A percentile compares a stretch with the other conserved stretches of the same genome.
These are phyloP conservation scores for Grammothele lineata DNA, from an alignment of 768 basidiomycete genomes.

Conservation along the genomic window DNA sequence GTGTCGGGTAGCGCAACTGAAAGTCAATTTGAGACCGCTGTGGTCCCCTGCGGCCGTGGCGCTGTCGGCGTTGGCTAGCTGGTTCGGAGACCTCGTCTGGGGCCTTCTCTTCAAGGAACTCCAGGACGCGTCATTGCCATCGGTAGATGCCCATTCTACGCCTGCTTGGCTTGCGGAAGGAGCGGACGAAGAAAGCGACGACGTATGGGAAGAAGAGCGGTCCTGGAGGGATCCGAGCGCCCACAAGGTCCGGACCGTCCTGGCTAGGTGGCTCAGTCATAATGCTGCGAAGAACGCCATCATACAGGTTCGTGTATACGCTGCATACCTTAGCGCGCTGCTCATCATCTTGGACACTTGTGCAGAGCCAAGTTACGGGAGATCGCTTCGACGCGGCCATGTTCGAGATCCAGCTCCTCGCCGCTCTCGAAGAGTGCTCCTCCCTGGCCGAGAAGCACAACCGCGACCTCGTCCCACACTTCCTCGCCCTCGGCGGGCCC, in stretches of 20 bases:
- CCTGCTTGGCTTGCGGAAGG: slow-evolving; percentile 25
- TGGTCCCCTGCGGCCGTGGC: slow-evolving; percentile 81
- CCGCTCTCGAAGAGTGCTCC: slow-evolving; percentile 61
- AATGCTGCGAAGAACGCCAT: slow-evolving; percentile 29
- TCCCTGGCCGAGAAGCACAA: slow-evolving; percentile 83
- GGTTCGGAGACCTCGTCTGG: slow-evolving; percentile 77
- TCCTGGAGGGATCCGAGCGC: slow-evolving; percentile 75
- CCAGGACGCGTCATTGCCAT: slow-evolving; percentile 26
- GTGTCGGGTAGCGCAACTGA: slow-evolving; percentile 65
- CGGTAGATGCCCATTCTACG: slow-evolving; percentile 1
- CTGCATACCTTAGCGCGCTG: no score
- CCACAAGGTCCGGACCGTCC: slow-evolving; percentile 50
- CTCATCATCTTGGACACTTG: neutral
- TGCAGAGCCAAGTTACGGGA: slow-evolving; percentile 34
- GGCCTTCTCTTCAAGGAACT: slow-evolving; percentile 61
- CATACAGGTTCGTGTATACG: slow-evolving; percentile 25
- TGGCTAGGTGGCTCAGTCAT: slow-evolving; percentile 44
- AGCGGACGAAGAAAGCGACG: slow-evolving; percentile 21
- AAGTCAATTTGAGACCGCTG: slow-evolving; percentile 87
- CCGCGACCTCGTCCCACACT: slow-evolving; percentile 81
- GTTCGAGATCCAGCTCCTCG: slow-evolving; percentile 81
- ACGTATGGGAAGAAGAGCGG: slow-evolving; percentile 61
- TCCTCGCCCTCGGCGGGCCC: slow-evolving; percentile 50
- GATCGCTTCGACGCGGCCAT: slow-evolving; percentile 69
- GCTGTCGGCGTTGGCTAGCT: slow-evolving; percentile 44